Percentiles rank a stretch among this genome's conserved stretches.
These are phyloP conservation scores for Strigomonas culicis DNA, from an alignment of 208 protist genomes.

Conservation along the genomic window DNA sequence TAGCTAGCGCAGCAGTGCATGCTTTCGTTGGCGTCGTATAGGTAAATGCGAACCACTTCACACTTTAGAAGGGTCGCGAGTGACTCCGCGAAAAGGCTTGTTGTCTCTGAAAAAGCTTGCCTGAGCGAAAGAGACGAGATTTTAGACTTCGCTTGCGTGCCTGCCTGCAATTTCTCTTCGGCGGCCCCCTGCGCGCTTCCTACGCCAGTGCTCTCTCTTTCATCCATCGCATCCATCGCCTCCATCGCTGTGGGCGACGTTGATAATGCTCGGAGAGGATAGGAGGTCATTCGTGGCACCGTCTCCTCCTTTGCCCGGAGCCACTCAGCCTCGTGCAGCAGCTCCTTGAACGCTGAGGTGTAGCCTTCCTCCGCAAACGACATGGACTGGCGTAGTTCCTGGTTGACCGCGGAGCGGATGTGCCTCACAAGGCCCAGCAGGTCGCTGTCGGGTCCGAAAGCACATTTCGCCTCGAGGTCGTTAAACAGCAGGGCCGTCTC, in stretches of 20 bases:
- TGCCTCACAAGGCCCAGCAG: conserved; percentile 39
- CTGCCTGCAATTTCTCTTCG: not conserved
- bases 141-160: no score
- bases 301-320: conserved; percentile 9
- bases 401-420: conserved; percentile 56
- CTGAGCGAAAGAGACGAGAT: conserved; percentile 13
- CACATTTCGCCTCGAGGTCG: conserved; percentile 44
- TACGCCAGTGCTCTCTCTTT: not conserved
- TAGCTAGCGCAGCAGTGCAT: conserved; percentile 67
- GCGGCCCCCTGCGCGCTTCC: not conserved
- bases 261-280: not conserved
- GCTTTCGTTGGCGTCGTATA: conserved; percentile 74
- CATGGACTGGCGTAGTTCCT: conserved; percentile 60
- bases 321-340: conserved; percentile 25
- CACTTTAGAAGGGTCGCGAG: conserved; percentile 72
- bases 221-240: not conserved
- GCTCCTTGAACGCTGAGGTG: conserved; percentile 58
- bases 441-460: conserved; percentile 18
- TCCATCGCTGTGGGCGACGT: not conserved
- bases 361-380: conserved; percentile 71
- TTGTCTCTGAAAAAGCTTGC: conserved; percentile 46
- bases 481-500: conserved; percentile 53
- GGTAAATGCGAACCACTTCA: conserved; percentile 84
- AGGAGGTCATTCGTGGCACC: no score
- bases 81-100: conserved; percentile 71